Percentiles rank a stretch among this genome's conserved stretches.
These are phyloP conservation scores for Irpex sp. DNA, from an alignment of 1,284 basidiomycete species.

Conservation along the genomic window DNA sequence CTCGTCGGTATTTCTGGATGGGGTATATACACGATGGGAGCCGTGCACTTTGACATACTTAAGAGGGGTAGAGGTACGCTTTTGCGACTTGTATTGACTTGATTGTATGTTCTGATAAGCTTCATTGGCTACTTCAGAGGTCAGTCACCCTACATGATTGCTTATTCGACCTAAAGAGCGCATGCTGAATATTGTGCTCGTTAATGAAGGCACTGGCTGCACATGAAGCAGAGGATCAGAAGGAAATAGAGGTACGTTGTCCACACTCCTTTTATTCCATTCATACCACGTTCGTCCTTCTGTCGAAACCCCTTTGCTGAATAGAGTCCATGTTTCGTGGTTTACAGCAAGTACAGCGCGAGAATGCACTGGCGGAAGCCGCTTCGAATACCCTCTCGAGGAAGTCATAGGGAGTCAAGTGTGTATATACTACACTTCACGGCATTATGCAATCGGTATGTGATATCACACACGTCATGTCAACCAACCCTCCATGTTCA, in stretches of 20 bases:
- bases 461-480: too few species aligned
- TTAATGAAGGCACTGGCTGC: not conserved
- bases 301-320: too few species aligned
- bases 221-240: not conserved
- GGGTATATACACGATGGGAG: slow-evolving; percentile 28
- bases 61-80: slow-evolving; percentile 25
- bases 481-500: too few species aligned
- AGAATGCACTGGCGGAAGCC: not conserved
- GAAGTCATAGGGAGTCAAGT: not conserved
- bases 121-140: not conserved
- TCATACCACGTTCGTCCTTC: not conserved
- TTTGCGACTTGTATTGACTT: not conserved
- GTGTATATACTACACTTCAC: too few species aligned
- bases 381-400: not conserved
- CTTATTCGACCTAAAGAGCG: too few species aligned
- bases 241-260: not conserved
- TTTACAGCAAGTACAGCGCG: not conserved
- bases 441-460: too few species aligned
- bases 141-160: not conserved
- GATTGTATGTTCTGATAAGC: not conserved
- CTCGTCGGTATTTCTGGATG: slow-evolving; percentile 26
- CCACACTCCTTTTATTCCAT: not conserved
- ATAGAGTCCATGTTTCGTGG: too few species aligned
- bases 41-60: slow-evolving; percentile 27
- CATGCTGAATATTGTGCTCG: too few species aligned